Conservation (phyloP, 371 early-diverging fungal species). For the Mortierella sp. region DNA sequence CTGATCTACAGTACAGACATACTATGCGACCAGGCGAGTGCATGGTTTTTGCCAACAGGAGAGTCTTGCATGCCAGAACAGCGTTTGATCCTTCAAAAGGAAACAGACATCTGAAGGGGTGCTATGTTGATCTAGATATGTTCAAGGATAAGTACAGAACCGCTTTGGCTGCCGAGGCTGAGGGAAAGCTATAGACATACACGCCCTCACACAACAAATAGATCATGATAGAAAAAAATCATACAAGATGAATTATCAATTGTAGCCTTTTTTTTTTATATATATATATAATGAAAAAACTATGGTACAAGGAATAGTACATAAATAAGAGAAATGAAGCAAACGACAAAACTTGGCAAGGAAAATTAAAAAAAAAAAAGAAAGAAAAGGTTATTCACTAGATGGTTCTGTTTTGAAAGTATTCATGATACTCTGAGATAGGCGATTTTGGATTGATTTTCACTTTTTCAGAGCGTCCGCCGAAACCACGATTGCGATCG, state of each 20-base stretch:
- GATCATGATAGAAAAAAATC: conserved; percentile 1
- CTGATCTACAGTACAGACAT: conserved; percentile 68
- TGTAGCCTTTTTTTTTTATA: neutral
- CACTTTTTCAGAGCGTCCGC: neutral
- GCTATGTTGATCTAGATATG: conserved; percentile 85
- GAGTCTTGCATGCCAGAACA: conserved; percentile 87
- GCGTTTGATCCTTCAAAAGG: conserved; percentile 83
- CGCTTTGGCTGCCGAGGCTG: conserved; percentile 20
- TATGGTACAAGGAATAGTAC: neutral
- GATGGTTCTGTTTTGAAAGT: neutral
- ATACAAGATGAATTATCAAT: neutral
- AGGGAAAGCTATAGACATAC: conserved; percentile 21
- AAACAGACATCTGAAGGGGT: conserved; percentile 84
- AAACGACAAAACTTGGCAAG: neutral
- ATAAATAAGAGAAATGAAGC: neutral
- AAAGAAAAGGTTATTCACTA: neutral
- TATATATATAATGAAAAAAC: neutral
- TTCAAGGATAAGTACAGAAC: conserved; percentile 75
- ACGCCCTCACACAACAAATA: neutral
- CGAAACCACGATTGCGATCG: neutral
- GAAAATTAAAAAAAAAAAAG: neutral
- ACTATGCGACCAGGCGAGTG: conserved; percentile 82
- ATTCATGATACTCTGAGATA: neutral
- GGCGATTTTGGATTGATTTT: neutral
- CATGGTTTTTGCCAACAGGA: conserved; percentile 86